phyloP scores from a whole-genome alignment of 2,329 filamentous ascomycete species.

The Hypocrella siamensis region DNA sequence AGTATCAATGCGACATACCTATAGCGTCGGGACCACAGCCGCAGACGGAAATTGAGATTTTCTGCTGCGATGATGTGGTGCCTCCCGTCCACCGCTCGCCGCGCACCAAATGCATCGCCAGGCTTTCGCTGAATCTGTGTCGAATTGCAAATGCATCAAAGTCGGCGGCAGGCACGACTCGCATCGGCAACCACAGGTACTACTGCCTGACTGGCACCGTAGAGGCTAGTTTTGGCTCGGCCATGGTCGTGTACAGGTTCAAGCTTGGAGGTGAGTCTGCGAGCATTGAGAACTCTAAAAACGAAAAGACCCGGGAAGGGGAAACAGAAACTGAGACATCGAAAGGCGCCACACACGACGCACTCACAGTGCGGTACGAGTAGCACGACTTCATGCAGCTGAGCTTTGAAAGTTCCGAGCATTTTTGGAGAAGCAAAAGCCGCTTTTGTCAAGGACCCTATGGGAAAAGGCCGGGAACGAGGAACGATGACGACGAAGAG shows the following conservation, averaged over 20 bases:
- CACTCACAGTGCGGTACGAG: conserved; percentile 19
- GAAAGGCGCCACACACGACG: conserved; percentile 20
- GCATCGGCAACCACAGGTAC: conserved; percentile 20
- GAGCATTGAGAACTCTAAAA: not conserved
- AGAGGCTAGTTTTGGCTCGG: conserved; percentile 21
- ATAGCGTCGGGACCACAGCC: conserved; percentile 17
- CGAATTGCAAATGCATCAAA: conserved; percentile 17
- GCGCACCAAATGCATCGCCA: conserved; percentile 16
- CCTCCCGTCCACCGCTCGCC: conserved; percentile 15
- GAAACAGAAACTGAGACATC: not conserved
- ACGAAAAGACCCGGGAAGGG: not conserved
- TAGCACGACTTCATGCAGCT: conserved; percentile 2
- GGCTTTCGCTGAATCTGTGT: conserved; percentile 17
- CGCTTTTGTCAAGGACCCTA: not conserved
- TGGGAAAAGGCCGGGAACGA: too few relatives aligned
- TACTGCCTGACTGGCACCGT: conserved; percentile 20
- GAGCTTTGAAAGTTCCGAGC: not conserved
- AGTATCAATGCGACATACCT: conserved; percentile 22
- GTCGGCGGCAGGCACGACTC: conserved; percentile 12
- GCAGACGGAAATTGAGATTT: conserved; percentile 22
- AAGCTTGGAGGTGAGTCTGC: conserved; percentile 19
- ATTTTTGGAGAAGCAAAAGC: not conserved
- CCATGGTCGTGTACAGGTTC: conserved; percentile 20
- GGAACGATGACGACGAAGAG: too few relatives aligned
- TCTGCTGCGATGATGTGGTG: conserved; percentile 15